phyloP scores from a whole-genome alignment of 805 yeast species.

The Saccharomycopsis sp. region DNA sequence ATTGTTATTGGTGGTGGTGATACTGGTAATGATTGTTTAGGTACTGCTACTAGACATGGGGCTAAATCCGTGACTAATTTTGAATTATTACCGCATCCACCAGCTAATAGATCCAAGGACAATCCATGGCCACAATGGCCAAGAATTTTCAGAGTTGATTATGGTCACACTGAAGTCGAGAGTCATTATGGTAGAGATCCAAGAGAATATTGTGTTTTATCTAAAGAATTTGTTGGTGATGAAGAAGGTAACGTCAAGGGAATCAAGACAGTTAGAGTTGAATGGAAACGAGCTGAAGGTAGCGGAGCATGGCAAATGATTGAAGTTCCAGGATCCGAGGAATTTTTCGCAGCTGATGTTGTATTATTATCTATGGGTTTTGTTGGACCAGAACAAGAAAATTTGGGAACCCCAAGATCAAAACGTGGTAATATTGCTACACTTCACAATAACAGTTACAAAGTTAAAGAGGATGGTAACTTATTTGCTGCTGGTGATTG shows the following conservation, averaged over 20 bases:
- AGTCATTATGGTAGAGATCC: constrained; percentile 96
- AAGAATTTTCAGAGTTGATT: constrained; percentile 92
- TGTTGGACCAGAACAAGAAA: constrained; percentile 88
- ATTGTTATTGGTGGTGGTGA: constrained; percentile 99
- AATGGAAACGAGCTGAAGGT: constrained; percentile 87
- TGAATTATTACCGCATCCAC: constrained; percentile 91
- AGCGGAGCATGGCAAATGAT: constrained; percentile 99
- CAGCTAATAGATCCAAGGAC: constrained; percentile 77
- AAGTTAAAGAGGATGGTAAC: constrained; percentile 54
- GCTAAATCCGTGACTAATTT: constrained; percentile 91
- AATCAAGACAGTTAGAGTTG: constrained; percentile 93
- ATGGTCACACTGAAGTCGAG: constrained; percentile 93
- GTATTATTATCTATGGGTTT: constrained; percentile 96
- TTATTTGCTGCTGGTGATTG: constrained; percentile 97
- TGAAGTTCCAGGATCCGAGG: constrained; percentile 92
- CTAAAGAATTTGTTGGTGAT: constrained; percentile 93
- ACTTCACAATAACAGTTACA: constrained; percentile 50
- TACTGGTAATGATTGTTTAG: constrained; percentile 98
- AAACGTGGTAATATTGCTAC: constrained; percentile 78
- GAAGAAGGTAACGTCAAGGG: constrained; percentile 94
- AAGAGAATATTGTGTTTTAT: constrained; percentile 89
- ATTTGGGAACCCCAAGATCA: constrained; percentile 60
- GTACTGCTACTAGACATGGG: constrained; percentile 95
- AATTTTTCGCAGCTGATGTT: constrained; percentile 88
- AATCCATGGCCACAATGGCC: constrained; percentile 99